A percentile compares a stretch with the other conserved stretches of the same genome.
Evolutionary conservation across 495 filamentous ascomycete genomes (phyloP).

Genomic region (Bacidia rubella): DNA sequence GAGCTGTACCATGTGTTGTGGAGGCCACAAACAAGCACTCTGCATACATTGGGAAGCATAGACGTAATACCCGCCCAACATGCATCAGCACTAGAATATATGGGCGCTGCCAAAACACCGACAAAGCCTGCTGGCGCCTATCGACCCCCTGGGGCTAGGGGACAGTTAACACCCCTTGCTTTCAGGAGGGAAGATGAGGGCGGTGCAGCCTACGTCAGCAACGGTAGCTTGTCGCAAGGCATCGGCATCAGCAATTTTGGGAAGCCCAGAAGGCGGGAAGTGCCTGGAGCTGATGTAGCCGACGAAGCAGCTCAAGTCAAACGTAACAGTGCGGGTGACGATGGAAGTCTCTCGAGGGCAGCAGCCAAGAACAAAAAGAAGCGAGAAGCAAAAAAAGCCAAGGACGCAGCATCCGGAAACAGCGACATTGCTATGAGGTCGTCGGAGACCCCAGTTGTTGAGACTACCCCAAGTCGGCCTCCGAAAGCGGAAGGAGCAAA

Average conservation of each 20-base stretch:
- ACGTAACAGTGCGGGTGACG: slow-evolving; percentile 38
- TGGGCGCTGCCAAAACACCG: slow-evolving; percentile 76
- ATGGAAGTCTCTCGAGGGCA: slow-evolving; percentile 63
- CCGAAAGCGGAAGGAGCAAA: slow-evolving; percentile 54
- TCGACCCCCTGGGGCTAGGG: slow-evolving; percentile 89
- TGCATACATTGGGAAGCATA: slow-evolving; percentile 49
- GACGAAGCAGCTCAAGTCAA: slow-evolving; percentile 51
- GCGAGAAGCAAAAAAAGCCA: slow-evolving; percentile 86
- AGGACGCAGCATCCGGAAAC: slow-evolving; percentile 51
- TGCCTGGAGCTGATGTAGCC: slow-evolving; percentile 63
- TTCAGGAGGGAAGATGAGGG: slow-evolving; percentile 98
- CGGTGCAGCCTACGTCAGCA: slow-evolving; percentile 74
- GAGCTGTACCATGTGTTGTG: slow-evolving; percentile 89
- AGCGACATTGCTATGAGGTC: slow-evolving; percentile 25
- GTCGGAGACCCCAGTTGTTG: slow-evolving; percentile 13
- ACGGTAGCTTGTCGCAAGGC: slow-evolving; percentile 51
- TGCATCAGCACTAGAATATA: slow-evolving; percentile 66
- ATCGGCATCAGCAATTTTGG: slow-evolving; percentile 65
- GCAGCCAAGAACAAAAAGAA: slow-evolving; percentile 99
- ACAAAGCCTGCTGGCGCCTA: slow-evolving; percentile 93
- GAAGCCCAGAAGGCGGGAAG: slow-evolving; percentile 48
- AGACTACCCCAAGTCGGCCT: slow-evolving; percentile 23
- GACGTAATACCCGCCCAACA: slow-evolving; percentile 69
- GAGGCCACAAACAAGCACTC: slow-evolving; percentile 56
- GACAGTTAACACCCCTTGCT: slow-evolving; percentile 71